A percentile compares a stretch with the other conserved stretches of the same genome.
Evolutionary conservation across 257 asterid genomes (phyloP).

Genomic region (Solanum okadae): DNA sequence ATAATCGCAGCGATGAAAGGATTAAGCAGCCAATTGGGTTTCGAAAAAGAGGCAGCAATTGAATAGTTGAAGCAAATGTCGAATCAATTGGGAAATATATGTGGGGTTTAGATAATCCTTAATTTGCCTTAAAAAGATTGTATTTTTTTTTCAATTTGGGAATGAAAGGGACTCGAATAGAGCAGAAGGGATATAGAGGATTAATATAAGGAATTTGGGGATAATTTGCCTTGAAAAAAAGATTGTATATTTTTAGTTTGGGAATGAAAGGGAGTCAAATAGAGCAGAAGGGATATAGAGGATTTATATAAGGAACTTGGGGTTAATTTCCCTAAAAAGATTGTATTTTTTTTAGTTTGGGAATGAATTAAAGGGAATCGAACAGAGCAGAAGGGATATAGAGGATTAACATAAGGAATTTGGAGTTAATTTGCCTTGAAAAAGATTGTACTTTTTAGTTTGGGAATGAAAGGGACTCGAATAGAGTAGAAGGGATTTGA

Average conservation of each 20-base stretch:
- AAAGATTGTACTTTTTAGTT: neutral
- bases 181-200: neutral
- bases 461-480: neutral
- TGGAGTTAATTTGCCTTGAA: neutral
- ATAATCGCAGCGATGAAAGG: slow-evolving; percentile 20
- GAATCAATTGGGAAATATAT: neutral
- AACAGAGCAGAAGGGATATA: neutral
- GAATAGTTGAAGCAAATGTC: neutral
- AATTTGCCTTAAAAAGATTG: neutral
- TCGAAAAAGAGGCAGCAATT: slow-evolving; percentile 26
- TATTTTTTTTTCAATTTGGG: neutral
- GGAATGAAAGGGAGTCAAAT: neutral
- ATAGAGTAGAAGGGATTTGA: neutral
- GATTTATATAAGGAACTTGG: neutral
- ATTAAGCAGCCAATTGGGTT: slow-evolving; percentile 28
- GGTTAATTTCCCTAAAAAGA: neutral
- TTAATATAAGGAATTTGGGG: neutral
- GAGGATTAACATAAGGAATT: neutral
- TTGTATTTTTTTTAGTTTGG: neutral
- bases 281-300: neutral
- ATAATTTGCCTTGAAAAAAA: neutral
- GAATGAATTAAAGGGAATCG: neutral
- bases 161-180: neutral
- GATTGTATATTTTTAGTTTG: neutral
- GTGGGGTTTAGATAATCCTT: neutral